Base-by-base conservation (phyloP, 441 rosid species). In the Gossypium davidsonii region DNA sequence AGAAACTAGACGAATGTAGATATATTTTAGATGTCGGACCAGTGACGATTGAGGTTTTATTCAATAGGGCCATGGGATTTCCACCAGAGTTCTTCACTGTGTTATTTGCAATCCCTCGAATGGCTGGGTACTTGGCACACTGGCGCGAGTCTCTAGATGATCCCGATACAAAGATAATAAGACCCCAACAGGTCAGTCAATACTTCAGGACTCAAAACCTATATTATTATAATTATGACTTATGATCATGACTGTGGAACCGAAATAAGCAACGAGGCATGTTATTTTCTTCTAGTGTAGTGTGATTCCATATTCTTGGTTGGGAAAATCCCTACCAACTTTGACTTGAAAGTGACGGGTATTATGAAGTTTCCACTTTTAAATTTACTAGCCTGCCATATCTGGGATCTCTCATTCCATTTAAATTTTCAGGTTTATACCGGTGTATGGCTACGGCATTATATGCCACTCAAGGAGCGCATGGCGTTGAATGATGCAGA, bases 101-200 rank as follows among this genome's bases (percentile, higher is more conserved):
- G 11, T 75, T 95, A 73, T 93, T 95, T 76, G 98, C 99, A 72
- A 83, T 95, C 78, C 98, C 99, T 71, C 88, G 98, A 42, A 95
- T 95, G 99, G 99, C 96, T 82, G 99, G 99, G 26, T 95, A 91
- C 82, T 81, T 95, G 71, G 83, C 99, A 3, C 98, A 95, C 77
- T 95, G 98, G 99, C 82, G 90, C 12, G 99, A 95, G 82, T 92
- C 99, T 18, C 80, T 91, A 31, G 99, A 95, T 90, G 98, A 93
- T 85, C 96, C 96, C 17, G 98, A 95, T 75, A 89, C 98, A 21
- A 95, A 93, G 89, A 89, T 95, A 74, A 93, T 95, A 97, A 90
- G 99, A 82, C 99, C 98, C 34, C 98, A 95, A 70, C 89, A 95
- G 97, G 99, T 61, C 6, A 14, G 70, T 46, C 56, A 0, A 60